Evolutionary conservation across 306 rosid species (phyloP), one percentile per base, ranked within the genome.

Genomic region (Prunus fruticosa): DNA sequence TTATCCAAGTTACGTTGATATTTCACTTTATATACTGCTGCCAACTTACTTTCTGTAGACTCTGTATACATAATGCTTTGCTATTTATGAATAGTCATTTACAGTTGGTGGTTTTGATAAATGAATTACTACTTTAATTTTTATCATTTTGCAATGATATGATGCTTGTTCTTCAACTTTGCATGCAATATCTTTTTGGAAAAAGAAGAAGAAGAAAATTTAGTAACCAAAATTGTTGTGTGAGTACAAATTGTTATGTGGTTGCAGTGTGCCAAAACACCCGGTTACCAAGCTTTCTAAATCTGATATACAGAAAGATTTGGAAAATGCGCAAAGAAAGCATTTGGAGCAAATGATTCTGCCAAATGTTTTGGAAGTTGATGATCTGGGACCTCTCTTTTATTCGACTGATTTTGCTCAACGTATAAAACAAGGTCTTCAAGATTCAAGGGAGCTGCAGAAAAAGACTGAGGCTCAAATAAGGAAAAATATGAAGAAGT

Each of bases 401-500:
- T 81, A 89, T 50, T 84, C 96, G 63, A 60, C 77, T 16, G 87
- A 90, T 62, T 92, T 94, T 82, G 89, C 89, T 73, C 83, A 78
- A 54, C 79, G 75, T 46, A 83, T 94, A 68, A 77, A 81, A 80
- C 83, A 75, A 86, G 86, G 89, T 74, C 93, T 94, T 73, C 54
- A 84, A 77, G 93, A 92, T 34, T 90, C 98, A 75, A 87, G 96
- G 85, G 85, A 86, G 83, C 70, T 84, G 86, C 97, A 92, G 85
- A 86, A 49, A 66, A 83, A 83, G 72, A 51, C 84, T 52, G 96
- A 89, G 87, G 87, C 87, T 76, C 86, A 63, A 79, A 73, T 86
- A 79, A 84, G 95, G 66, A 94, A 84, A 78, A 85, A 78, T 10
- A 80, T 81, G 95, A 87, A 81, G 79, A 93, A 85, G 87, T 86